Base-by-base conservation (phyloP, 352 stramenopile genomes). In the Phytopythium oedochilum region DNA sequence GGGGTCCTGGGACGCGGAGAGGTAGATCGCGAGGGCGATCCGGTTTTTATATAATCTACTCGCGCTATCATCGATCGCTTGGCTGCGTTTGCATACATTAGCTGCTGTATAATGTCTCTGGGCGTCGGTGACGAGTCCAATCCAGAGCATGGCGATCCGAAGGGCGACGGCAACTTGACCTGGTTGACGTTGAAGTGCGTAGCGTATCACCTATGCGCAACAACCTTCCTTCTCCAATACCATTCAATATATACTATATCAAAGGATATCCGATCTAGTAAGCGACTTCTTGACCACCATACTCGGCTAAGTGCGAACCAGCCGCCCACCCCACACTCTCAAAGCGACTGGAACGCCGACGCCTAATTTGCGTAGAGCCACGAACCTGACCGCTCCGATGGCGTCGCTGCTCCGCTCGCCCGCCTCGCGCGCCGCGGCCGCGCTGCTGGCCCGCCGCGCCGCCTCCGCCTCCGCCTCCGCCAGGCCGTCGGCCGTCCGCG, bases 381-480 rank as follows among this genome's bases (percentile, higher is more conserved):
- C 39, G 55, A n/a, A n/a, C n/a, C 39, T 25, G 15, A 11, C 12
- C 42, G 18, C 44, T 22, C 31, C 48, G 12, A 54, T 54, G 48
- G 48, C 48, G 4, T 54, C 48, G 31, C 48, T 54, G 28, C 60
- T 73, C 58, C 70, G 70, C 66, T 62, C 55, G 46, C 67, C 49
- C 22, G 55, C 61, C 46, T 66, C 69, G 66, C 73, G 71, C 57
- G 47, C 61, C 32, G 60, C 55, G n/a, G 65, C 40, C 61, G 48
- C 57, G 31, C 70, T 74, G 55, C 53, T 73, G 43, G 54, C 40
- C 29, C 66, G 42, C 44, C 51, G 44, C 52, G 40, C 10, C 40
- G 40, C 20, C 22, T 12, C 40, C 3, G 39, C 32, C 49, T 50
- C 25, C 28, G 35, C 32, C 17, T 28, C 42, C n/a, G 18, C 9